phyloP scores from a whole-genome alignment of 2,329 filamentous ascomycete genomes.

The Emergomyces africanus region DNA sequence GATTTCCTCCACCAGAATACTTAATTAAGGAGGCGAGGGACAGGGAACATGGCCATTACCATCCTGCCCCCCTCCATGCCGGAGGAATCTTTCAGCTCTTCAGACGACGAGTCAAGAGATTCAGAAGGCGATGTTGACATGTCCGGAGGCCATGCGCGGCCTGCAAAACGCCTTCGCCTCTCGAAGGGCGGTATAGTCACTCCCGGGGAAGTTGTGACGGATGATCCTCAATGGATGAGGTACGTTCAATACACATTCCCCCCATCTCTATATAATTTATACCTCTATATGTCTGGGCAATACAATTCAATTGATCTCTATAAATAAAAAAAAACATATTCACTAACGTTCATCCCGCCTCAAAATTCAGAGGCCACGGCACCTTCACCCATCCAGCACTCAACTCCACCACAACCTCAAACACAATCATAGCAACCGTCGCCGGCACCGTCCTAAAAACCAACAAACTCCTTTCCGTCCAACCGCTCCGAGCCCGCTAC shows the following conservation, averaged over 20 bases:
- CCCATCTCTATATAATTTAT: neutral
- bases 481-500: constrained; percentile 82
- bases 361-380: constrained; percentile 61
- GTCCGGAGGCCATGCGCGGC: constrained; percentile 16
- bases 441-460: constrained; percentile 84
- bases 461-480: constrained; percentile 91
- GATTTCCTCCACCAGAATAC: neutral
- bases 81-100: constrained; percentile 14
- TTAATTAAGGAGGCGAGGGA: neutral
- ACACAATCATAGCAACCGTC: constrained; percentile 74
- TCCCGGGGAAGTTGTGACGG: constrained; percentile 71
- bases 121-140: constrained; percentile 36
- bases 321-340: constrained; percentile 6
- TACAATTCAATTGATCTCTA: neutral
- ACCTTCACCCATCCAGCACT: constrained; percentile 55
- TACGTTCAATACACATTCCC: constrained; percentile 18
- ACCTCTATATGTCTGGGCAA: too few species aligned
- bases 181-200: constrained; percentile 51
- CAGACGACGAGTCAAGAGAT: constrained; percentile 26
- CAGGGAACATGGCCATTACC: constrained; percentile 38
- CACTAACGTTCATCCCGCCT: constrained; percentile 2
- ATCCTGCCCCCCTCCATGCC: constrained; percentile 37
- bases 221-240: constrained; percentile 90
- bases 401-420: constrained; percentile 32
- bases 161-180: constrained; percentile 22